Conservation (phyloP, 2,329 filamentous ascomycete genomes). For the Cladosporium sp. region DNA sequence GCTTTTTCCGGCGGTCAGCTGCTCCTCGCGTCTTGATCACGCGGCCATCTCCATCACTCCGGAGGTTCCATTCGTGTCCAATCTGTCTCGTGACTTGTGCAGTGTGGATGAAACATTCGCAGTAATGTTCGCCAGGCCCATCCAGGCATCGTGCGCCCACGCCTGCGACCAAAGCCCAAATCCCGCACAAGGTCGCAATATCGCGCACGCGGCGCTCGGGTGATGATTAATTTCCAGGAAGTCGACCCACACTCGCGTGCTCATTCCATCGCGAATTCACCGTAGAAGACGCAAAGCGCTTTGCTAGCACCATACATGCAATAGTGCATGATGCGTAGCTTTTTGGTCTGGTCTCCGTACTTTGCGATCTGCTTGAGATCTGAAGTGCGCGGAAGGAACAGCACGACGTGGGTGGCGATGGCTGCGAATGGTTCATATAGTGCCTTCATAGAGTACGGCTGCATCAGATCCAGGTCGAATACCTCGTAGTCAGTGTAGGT, state of each 20-base stretch:
- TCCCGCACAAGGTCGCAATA: neutral
- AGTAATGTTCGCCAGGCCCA: neutral
- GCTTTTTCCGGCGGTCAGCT: conserved; percentile 19
- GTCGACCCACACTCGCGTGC: neutral
- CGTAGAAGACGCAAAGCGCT: conserved; percentile 62
- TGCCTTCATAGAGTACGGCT: conserved; percentile 73
- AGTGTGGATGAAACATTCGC: neutral
- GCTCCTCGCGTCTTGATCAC: conserved; percentile 15
- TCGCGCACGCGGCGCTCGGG: neutral
- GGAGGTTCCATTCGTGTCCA: neutral
- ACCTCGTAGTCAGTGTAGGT: conserved; percentile 66
- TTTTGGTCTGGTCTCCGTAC: conserved; percentile 43
- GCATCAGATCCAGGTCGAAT: conserved; percentile 83
- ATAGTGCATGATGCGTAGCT: conserved; percentile 81
- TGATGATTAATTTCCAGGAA: neutral
- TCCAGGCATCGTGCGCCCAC: neutral
- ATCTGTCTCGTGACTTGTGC: neutral
- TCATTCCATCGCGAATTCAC: conserved; percentile 45
- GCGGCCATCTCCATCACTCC: conserved; percentile 13
- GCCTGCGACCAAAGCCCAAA: neutral
- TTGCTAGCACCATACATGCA: conserved; percentile 90
- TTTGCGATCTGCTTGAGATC: conserved; percentile 75
- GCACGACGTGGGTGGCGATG: conserved; percentile 57
- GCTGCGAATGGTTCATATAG: conserved; percentile 63
- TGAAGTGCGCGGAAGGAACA: conserved; percentile 85